Base-by-base conservation (phyloP, 176 grass and related monocot genomes). In the Saccharum spontaneum region DNA sequence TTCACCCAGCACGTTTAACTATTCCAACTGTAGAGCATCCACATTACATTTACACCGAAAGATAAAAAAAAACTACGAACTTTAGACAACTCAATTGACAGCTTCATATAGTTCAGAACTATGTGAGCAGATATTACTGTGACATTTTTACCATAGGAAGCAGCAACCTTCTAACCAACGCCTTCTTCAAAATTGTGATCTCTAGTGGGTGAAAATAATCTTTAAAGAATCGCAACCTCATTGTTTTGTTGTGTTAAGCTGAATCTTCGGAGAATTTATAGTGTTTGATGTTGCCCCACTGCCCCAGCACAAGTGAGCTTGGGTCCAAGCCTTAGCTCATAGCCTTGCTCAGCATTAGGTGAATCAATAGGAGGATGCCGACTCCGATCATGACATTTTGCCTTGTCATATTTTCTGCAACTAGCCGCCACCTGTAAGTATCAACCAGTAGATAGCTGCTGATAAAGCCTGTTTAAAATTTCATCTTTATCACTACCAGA, bases 361-460 rank as follows among this genome's bases (percentile, higher is more conserved):
- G 84, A 72, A 98, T 49, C 38, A 95, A 75, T 24, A 98, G 55
- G 22, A 94, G 31, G 74, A 90, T 77, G 65, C 80, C 91, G 43
- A 92, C 77, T 64, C 77, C 89, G 6, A 94, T 34, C 85, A 93
- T 57, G 88, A 98, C 28, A 48, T 81, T 95, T 23, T 90, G 83
- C 63, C 75, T 82, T 16, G 84, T 98, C 73, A 95, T 64, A 74
- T 78, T 73, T 88, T 87, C 80, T 83, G 81, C 77, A 39, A 94
- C 64, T 78, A 78, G 85, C 83, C 76, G 81, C 91, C 76, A 98
- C 93, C 93, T 98, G 96, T 95, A 95, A 97, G 90, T 92, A 79
- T 98, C 76, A 98, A 95, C 96, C 96, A 98, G 96, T 94, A 90
- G 91, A 98, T 44, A 98, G 95, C 95, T 97, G 92, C 95, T 97